Conservation (phyloP, 1,284 basidiomycete genomes). For the Apiotrichum gracile region DNA sequence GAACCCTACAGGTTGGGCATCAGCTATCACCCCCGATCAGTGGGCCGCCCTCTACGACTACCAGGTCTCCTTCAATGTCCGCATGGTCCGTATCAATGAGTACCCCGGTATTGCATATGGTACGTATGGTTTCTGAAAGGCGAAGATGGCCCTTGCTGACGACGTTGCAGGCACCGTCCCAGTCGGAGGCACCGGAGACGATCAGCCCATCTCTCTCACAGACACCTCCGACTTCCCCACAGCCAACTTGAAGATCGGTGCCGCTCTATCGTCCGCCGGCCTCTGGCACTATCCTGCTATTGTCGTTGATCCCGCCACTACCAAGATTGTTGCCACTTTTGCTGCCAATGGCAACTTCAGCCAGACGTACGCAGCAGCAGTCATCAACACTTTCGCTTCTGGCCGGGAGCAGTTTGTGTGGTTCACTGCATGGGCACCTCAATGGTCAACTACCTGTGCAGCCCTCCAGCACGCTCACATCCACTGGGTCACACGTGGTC, state of each 20-base stretch:
- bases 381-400: constrained; percentile 2
- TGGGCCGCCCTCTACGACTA: constrained; percentile 1
- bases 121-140: background rate
- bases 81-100: constrained; percentile 12
- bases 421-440: constrained; percentile 7
- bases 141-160: background rate
- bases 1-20: background rate
- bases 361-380: constrained; percentile 1
- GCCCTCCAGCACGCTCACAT: constrained; percentile 9
- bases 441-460: constrained; percentile 4
- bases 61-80: constrained; percentile 1
- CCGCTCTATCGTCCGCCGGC: background rate
- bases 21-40: constrained; percentile 2
- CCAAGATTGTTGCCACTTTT: constrained; percentile 6
- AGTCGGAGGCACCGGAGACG: background rate
- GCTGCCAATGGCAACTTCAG: background rate
- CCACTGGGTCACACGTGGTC: constrained; percentile 9
- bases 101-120: constrained; percentile 2
- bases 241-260: constrained; percentile 1
- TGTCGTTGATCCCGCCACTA: background rate
- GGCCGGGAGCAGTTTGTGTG: constrained; percentile 7
- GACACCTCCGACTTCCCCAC: constrained; percentile 5
- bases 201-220: background rate
- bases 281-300: constrained; percentile 8
- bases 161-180: background rate